Evolutionary conservation across 208 protist species (phyloP).

Genomic region (Trypanosoma rangeli): DNA sequence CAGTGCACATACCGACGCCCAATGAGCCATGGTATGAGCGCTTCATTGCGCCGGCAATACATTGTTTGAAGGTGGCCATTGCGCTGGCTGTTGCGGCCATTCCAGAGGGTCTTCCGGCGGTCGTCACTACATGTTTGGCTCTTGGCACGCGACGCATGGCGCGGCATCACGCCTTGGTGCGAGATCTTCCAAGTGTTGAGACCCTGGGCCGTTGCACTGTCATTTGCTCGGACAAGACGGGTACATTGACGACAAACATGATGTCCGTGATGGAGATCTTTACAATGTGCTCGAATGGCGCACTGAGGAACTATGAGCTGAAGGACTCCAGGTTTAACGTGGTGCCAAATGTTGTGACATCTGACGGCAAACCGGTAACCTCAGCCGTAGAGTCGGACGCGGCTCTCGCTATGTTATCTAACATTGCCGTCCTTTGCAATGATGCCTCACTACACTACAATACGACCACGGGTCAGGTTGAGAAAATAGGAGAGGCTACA

Average conservation of each 20-base stretch:
- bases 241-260: slow-evolving; percentile 98
- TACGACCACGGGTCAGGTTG: slow-evolving; percentile 29
- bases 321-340: slow-evolving; percentile 62
- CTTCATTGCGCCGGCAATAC: slow-evolving; percentile 62
- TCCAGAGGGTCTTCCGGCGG: slow-evolving; percentile 97
- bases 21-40: slow-evolving; percentile 57
- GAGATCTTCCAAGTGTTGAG: slow-evolving; percentile 96
- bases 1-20: slow-evolving; percentile 66
- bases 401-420: slow-evolving; percentile 60
- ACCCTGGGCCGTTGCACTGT: slow-evolving; percentile 97
- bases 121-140: slow-evolving; percentile 96
- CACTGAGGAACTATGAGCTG: slow-evolving; percentile 38
- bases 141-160: slow-evolving; percentile 96
- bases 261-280: slow-evolving; percentile 92
- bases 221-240: slow-evolving; percentile 99
- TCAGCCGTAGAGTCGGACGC: slow-evolving; percentile 33
- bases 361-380: slow-evolving; percentile 8
- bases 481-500: slow-evolving; percentile 88
- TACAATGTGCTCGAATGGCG: slow-evolving; percentile 31
- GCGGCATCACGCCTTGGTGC: slow-evolving; percentile 94
- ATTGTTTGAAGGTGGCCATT: slow-evolving; percentile 97
- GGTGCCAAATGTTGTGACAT: slow-evolving; percentile 32
- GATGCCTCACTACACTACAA: slow-evolving; percentile 71
- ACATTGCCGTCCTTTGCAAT: slow-evolving; percentile 74
- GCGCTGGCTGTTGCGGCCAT: slow-evolving; percentile 98